Conservation (phyloP, 345 rosid genomes). For the Aethionema arabicum region DNA sequence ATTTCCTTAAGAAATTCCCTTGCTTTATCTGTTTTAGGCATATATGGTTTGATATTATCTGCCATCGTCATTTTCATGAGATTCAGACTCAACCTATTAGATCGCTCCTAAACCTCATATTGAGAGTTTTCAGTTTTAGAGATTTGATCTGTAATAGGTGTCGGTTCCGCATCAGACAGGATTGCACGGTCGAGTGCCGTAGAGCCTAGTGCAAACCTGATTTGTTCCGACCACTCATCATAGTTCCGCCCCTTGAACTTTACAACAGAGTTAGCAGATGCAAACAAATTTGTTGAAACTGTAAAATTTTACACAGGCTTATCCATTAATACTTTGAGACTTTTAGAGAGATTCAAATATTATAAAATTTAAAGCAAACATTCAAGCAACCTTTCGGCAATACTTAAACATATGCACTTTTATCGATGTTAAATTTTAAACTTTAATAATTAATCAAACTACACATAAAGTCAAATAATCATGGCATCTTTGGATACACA, state of each 20-base stretch:
- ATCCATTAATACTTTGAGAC: background rate
- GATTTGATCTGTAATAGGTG: background rate
- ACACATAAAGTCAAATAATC: background rate
- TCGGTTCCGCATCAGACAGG: background rate
- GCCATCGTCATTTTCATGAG: background rate
- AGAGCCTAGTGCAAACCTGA: background rate
- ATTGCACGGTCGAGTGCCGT: background rate
- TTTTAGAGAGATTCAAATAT: background rate
- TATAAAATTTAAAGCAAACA: background rate
- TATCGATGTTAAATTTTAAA: background rate
- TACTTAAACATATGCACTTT: background rate
- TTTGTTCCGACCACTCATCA: too few species aligned
- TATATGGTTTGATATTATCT: background rate
- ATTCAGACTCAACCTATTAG: background rate
- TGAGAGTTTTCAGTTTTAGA: background rate
- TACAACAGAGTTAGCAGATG: too few species aligned
- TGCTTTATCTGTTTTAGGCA: background rate
- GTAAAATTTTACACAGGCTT: too few species aligned
- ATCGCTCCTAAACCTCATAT: background rate
- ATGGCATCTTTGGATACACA: conserved; percentile 8
- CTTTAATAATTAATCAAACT: background rate
- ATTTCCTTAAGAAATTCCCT: background rate
- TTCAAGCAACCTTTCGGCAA: background rate
- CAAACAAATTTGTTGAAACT: too few species aligned
- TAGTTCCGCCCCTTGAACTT: too few species aligned